Evolutionary conservation across 2,329 filamentous ascomycete species (phyloP).

Genomic region (Hypoxylon sp.): DNA sequence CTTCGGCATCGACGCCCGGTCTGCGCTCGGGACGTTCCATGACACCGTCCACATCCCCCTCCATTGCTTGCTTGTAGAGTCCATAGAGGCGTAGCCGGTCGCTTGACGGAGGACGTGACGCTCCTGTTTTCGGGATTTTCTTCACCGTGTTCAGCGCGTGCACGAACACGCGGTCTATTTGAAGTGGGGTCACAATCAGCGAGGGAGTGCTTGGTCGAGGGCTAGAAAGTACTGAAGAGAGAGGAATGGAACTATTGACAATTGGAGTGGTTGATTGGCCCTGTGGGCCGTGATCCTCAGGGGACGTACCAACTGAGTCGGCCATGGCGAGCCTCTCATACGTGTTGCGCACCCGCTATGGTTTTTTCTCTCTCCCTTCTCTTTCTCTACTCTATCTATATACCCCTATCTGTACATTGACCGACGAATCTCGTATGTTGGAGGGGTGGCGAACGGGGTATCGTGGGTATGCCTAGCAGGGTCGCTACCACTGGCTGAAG

Average conservation of each 20-base stretch:
- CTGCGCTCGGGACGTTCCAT: conserved; percentile 82
- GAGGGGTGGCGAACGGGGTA: conserved; percentile 33
- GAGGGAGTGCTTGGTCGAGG: conserved; percentile 30
- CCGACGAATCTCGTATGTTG: conserved; percentile 25
- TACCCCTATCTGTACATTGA: conserved; percentile 31
- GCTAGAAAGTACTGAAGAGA: conserved; percentile 27
- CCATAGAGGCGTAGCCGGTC: conserved; percentile 96
- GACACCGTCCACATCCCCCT: conserved; percentile 94
- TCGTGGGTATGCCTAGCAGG: conserved; percentile 28
- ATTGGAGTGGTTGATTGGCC: conserved; percentile 30
- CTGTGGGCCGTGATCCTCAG: conserved; percentile 40
- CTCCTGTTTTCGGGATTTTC: conserved; percentile 94
- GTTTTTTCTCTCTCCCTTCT: conserved; percentile 9
- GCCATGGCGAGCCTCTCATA: conserved; percentile 57
- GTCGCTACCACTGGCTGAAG: conserved; percentile 20
- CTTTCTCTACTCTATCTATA: conserved; percentile 27
- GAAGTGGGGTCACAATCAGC: conserved; percentile 23
- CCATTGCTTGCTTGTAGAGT: conserved; percentile 99
- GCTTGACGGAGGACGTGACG: conserved; percentile 85
- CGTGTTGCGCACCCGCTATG: conserved; percentile 27
- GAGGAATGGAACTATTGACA: conserved; percentile 29
- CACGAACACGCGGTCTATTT: conserved; percentile 93
- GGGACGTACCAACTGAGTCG: conserved; percentile 67
- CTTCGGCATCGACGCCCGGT: conserved; percentile 65
- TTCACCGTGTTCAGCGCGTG: conserved; percentile 99